Percentiles rank a stretch among this genome's conserved stretches.
Evolutionary conservation across 768 basidiomycete species (phyloP).

Genomic region (Xerocomellus chrysenteron): DNA sequence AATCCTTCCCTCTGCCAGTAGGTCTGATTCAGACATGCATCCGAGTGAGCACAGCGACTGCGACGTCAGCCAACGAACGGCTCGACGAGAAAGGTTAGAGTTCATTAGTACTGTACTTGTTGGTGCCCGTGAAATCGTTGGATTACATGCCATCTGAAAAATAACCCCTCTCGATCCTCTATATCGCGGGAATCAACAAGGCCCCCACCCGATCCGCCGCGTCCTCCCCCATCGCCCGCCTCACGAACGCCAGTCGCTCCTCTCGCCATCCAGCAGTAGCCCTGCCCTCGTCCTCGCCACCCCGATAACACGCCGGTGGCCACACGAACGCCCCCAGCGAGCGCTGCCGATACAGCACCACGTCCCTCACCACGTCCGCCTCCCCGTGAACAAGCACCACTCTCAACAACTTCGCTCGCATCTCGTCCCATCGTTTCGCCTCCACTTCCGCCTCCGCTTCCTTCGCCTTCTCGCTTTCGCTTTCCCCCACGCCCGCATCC

Average conservation of each 20-base stretch:
- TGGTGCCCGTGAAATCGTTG: not conserved
- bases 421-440: slow-evolving; percentile 33
- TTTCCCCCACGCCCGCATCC: slow-evolving; percentile 43
- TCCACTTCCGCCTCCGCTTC: slow-evolving; percentile 11
- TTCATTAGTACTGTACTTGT: not conserved
- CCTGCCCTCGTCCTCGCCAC: slow-evolving; percentile 11
- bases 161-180: not conserved
- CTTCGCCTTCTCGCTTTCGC: not conserved
- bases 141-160: not conserved
- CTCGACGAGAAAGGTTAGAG: too few relatives aligned
- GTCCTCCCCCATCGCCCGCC: slow-evolving; percentile 4
- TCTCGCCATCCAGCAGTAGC: slow-evolving; percentile 7
- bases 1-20: too few relatives aligned
- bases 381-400: slow-evolving; percentile 52
- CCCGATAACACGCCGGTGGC: slow-evolving; percentile 53
- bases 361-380: slow-evolving; percentile 45
- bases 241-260: slow-evolving; percentile 19
- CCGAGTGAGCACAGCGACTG: too few relatives aligned
- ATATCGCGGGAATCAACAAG: slow-evolving; percentile 6
- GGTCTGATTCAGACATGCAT: too few relatives aligned
- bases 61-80: too few relatives aligned
- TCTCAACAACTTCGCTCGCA: slow-evolving; percentile 46
- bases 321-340: slow-evolving; percentile 36
- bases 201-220: slow-evolving; percentile 12
- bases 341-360: slow-evolving; percentile 58